Conservation (phyloP, 192 early-diverging fungal species). For the Gonapodya prolifera region DNA sequence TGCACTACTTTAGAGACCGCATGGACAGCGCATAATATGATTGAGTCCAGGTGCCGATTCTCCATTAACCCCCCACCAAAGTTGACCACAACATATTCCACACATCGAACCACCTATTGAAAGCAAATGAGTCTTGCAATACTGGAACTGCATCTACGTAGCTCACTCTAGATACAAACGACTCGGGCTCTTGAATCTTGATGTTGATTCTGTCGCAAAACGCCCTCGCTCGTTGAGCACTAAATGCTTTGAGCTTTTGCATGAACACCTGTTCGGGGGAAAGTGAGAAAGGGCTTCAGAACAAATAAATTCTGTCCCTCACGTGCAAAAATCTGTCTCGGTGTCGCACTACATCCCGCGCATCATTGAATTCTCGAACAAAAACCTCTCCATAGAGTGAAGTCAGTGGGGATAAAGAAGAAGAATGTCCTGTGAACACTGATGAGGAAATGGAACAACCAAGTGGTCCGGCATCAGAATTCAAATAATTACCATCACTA, state of each 20-base stretch:
- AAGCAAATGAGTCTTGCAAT: no score
- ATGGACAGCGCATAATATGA: not conserved
- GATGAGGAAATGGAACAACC: no score
- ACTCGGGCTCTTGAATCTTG: not conserved
- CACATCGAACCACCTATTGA: not conserved
- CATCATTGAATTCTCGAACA: not conserved
- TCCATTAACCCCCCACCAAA: not conserved
- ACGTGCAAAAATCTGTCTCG: not conserved
- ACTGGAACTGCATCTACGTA: no score
- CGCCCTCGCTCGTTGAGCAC: not conserved
- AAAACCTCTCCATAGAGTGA: not conserved
- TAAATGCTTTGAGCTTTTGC: not conserved
- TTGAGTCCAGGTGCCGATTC: not conserved
- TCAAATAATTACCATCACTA: no score
- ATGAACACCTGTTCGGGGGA: no score
- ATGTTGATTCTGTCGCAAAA: not conserved
- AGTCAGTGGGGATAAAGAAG: no score
- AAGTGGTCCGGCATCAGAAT: no score
- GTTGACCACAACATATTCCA: not conserved
- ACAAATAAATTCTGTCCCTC: no score
- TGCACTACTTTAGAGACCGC: not conserved
- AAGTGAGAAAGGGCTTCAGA: no score
- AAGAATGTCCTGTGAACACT: no score
- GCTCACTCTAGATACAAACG: not conserved
- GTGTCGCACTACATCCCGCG: not conserved